phyloP scores from a whole-genome alignment of 148 eudicot species.

The Heliosperma pusillum region DNA sequence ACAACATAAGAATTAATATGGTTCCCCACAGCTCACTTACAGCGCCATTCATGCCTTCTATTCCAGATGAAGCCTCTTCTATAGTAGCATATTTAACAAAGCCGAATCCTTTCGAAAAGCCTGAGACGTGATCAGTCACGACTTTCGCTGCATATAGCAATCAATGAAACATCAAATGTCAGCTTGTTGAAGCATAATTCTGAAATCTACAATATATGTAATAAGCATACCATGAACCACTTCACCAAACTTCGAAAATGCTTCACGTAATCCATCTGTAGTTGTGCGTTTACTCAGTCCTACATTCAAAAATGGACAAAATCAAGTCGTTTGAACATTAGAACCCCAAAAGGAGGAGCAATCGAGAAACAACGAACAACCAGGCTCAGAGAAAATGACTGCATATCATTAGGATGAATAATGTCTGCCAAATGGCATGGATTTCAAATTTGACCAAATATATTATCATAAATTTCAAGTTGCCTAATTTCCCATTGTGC shows the following conservation, averaged over 20 bases:
- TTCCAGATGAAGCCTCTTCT: slow-evolving; percentile 69
- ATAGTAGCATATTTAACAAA: slow-evolving; percentile 68
- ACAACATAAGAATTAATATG: not conserved
- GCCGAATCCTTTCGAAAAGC: slow-evolving; percentile 82
- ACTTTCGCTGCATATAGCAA: slow-evolving; percentile 67
- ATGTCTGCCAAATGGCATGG: not conserved
- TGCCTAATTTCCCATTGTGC: too few species aligned
- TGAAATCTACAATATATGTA: not conserved
- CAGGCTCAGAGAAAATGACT: too few species aligned
- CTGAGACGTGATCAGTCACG: slow-evolving; percentile 75
- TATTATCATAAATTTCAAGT: too few species aligned
- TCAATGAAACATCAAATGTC: slow-evolving; percentile 7
- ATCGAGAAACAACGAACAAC: not conserved
- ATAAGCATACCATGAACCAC: slow-evolving; percentile 41
- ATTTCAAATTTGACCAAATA: too few species aligned
- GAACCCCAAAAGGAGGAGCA: not conserved
- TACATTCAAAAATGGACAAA: slow-evolving; percentile 7
- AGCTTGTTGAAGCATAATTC: not conserved
- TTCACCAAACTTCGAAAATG: slow-evolving; percentile 61
- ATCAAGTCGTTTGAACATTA: not conserved
- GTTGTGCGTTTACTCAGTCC: slow-evolving; percentile 76
- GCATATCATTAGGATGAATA: not conserved
- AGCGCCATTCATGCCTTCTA: slow-evolving; percentile 83
- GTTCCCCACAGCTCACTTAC: slow-evolving; percentile 32
- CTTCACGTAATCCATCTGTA: slow-evolving; percentile 49